Base-by-base conservation (phyloP, 352 stramenopile species). In the Pythium rishiriense region DNA sequence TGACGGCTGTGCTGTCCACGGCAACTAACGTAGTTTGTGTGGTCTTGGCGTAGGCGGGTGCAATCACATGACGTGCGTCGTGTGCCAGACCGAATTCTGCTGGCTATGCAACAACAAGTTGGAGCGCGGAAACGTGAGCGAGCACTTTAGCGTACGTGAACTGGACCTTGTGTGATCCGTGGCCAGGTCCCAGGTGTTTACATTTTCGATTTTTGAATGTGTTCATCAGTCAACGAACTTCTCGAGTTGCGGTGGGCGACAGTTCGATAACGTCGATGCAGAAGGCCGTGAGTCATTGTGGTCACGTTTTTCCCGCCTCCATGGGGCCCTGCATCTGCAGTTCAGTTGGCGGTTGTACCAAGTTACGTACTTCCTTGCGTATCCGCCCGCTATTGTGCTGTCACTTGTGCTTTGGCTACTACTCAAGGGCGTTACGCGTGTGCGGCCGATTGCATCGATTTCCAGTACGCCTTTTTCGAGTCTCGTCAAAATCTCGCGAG, bases 51-150 rank as follows among this genome's bases (percentile, higher is more conserved):
- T 43, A 74, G 86, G 83, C 15, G 88, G 90, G 1, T 97, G 91
- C 70, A 97, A 97, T 64, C 91, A 97, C 64, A 97, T 97, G 74
- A 96, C 91, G 62, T 96, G 90, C 58, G 74, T 87, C 12, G 82
- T 85, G 25, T 97, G 91, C 64, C 72, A 60, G 10, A 87, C 76
- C 25, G 84, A 85, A 55, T 98, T 97, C 65, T 98, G 91, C 72
- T 97, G 90, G 89, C 83, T 97, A 31, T 98, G 91, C 35, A 65
- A 80, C n/a, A 69, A 81, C 57, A 51, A 91, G 43, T 85, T 98
- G 26, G 91, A 97, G 39, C 58, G 83, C 87, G 58, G 79, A 71
- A 19, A 77, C 88, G 22, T 94, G 95, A 45, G 89, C 89, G 0
- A 70, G 90, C 37, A 53, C 26, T 29, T 58, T 60, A 58, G 39